phyloP scores from a whole-genome alignment of 331 rosid genomes.

The Dryas integrifolia region DNA sequence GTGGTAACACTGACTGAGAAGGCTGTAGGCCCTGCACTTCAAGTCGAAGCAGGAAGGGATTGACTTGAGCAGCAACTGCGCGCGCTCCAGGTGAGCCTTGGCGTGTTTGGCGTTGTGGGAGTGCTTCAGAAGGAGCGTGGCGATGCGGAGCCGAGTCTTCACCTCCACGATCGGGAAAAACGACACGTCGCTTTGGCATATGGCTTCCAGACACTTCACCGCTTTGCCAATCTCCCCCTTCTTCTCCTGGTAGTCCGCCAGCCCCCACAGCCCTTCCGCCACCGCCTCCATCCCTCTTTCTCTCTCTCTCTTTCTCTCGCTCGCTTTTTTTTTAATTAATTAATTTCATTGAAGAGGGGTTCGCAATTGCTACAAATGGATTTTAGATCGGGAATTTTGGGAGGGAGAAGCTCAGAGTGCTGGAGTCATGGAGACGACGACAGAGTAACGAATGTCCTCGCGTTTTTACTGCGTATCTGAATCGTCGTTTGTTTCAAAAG shows the following conservation, averaged over 20 bases:
- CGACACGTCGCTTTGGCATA: conserved; percentile 52
- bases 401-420: conserved; percentile 2
- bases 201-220: conserved; percentile 85
- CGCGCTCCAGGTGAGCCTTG: conserved; percentile 85
- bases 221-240: conserved; percentile 70
- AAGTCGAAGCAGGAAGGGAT: conserved; percentile 87
- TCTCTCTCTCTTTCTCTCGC: neutral
- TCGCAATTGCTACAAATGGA: neutral
- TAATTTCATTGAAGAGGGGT: neutral
- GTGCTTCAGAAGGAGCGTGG: conserved; percentile 75
- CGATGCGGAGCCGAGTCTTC: conserved; percentile 91
- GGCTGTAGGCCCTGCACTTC: conserved; percentile 86
- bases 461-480: too few species aligned
- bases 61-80: conserved; percentile 70
- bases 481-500: too few species aligned
- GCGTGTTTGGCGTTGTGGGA: conserved; percentile 85
- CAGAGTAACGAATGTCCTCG: neutral
- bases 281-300: conserved; percentile 64
- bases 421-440: neutral
- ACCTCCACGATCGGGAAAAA: conserved; percentile 86
- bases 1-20: conserved; percentile 88
- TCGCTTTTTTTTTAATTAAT: neutral
- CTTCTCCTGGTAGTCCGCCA: conserved; percentile 72
- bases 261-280: conserved; percentile 88
- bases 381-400: neutral